Evolutionary conservation across 768 basidiomycete species (phyloP), one percentile per base, ranked within the genome.

Genomic region (Lactarius hengduanensis): DNA sequence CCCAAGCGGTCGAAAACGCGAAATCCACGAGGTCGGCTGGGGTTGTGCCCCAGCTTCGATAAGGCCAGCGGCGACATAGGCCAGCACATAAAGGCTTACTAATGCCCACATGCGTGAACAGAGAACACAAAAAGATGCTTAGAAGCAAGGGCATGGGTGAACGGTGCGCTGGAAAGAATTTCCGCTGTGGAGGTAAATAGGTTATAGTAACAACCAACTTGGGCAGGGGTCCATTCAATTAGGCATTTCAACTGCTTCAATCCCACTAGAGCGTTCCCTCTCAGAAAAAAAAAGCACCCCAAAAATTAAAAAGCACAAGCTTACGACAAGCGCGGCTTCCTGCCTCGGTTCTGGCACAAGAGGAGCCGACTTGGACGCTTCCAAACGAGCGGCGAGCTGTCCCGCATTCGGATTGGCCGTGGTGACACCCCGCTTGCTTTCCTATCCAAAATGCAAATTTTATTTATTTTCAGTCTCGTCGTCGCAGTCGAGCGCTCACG

Each of bases 331-430:
- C 60, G 66, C 71, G 60, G 77, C 79, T 71, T 80, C 77, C 71
- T 77, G 75, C 68, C 75, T 75, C 70, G 76, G 72, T 71, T 80
- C 75, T 67, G 82, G 77, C 54, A 73, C 74, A 69, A 71, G 73
- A 70, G 74, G 76, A 34, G 74, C 72, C 62, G 74, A 57, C 73
- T 77, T 82, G 61, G 76, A 75, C 45, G 76, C 78, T 73, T 79
- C 78, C 62, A 81, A 69, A 62, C 81, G 76, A 54, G 77, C 77
- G 20, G 82, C 77, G 63, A 83, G 79, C 67, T 70, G 76, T 56
- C 82, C 82, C 69, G 74, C 71, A 70, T 79, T 82, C 43, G 82
- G 81, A 74, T 83, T 83, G 61, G 78, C 75, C 63, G 76, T 71
- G 69, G 74, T 78, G 67, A 76, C 78, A 53, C 81, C 82, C 70